A percentile compares a stretch with the other conserved stretches of the same genome.
Evolutionary conservation across 441 rosid species (phyloP).

Genomic region (Populus hybrid): DNA sequence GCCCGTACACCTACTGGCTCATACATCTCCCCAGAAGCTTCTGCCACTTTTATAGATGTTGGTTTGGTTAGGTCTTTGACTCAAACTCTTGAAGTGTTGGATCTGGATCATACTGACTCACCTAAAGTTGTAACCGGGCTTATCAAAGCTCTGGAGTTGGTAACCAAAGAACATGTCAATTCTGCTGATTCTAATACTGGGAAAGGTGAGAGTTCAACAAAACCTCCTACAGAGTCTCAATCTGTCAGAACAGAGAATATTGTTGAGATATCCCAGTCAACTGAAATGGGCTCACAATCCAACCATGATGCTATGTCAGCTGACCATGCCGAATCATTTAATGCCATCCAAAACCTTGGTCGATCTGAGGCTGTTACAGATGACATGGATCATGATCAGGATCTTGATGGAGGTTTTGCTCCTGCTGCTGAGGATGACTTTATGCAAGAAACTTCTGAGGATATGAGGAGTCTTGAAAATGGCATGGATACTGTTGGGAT

Average conservation of each 20-base stretch:
- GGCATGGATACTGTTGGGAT: conserved; percentile 69
- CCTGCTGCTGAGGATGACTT: conserved; percentile 75
- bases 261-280: conserved; percentile 55
- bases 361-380: conserved; percentile 86
- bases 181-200: conserved; percentile 50
- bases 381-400: conserved; percentile 99
- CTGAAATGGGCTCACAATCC: conserved; percentile 56
- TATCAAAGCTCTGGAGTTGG: conserved; percentile 89
- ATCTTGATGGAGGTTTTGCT: conserved; percentile 75
- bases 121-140: conserved; percentile 83
- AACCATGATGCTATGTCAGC: conserved; percentile 56
- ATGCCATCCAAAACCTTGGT: conserved; percentile 51
- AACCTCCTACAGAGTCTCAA: conserved; percentile 49
- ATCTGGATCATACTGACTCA: conserved; percentile 84
- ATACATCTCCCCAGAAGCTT: conserved; percentile 82
- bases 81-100: conserved; percentile 82
- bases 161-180: conserved; percentile 89
- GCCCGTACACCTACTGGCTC: conserved; percentile 91
- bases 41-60: conserved; percentile 86
- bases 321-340: conserved; percentile 54
- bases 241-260: conserved; percentile 54
- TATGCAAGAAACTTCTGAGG: conserved; percentile 90
- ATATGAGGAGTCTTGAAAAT: conserved; percentile 71
- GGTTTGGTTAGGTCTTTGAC: conserved; percentile 85
- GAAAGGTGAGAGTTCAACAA: conserved; percentile 65